A percentile compares a stretch with the other conserved stretches of the same genome.
These are phyloP conservation scores for Odontarrhena argentea DNA, from an alignment of 345 rosid species.

Conservation along the genomic window DNA sequence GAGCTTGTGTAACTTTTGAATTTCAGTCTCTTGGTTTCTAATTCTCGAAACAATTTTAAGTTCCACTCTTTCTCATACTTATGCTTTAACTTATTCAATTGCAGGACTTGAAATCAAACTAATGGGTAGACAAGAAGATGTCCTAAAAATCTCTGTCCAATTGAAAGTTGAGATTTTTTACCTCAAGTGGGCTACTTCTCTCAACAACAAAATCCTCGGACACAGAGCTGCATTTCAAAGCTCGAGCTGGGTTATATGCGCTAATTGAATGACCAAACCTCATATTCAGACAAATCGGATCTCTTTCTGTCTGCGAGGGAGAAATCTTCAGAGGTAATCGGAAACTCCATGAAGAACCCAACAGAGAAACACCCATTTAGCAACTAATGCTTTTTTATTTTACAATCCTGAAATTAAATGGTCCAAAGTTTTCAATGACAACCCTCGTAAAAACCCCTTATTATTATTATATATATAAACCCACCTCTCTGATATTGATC, in stretches of 20 bases:
- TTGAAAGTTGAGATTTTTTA: slow-evolving; percentile 29
- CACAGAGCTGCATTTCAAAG: slow-evolving; percentile 44
- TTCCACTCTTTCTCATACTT: slow-evolving; percentile 3
- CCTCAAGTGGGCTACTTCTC: slow-evolving; percentile 85
- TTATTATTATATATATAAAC: too few relatives aligned
- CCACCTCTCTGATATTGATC: too few relatives aligned
- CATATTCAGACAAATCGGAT: slow-evolving; percentile 28
- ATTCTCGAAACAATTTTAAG: slow-evolving; percentile 16
- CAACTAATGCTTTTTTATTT: too few relatives aligned
- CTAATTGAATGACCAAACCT: slow-evolving; percentile 30
- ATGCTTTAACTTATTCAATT: neutral
- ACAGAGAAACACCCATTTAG: slow-evolving; percentile 50
- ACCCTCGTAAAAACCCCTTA: too few relatives aligned
- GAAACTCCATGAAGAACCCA: slow-evolving; percentile 47
- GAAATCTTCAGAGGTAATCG: slow-evolving; percentile 37
- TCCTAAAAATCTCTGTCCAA: neutral
- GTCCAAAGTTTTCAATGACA: too few relatives aligned
- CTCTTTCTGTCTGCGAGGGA: slow-evolving; percentile 27
- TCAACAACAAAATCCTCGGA: slow-evolving; percentile 52
- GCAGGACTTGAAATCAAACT: neutral
- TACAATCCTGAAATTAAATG: too few relatives aligned
- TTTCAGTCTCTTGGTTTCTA: slow-evolving; percentile 18
- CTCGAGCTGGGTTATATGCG: slow-evolving; percentile 27
- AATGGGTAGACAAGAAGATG: too few relatives aligned
- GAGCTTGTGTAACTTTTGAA: too few relatives aligned